These are phyloP conservation scores for Lycium ferocissimum DNA, from an alignment of 257 asterid species.

Conservation along the genomic window DNA sequence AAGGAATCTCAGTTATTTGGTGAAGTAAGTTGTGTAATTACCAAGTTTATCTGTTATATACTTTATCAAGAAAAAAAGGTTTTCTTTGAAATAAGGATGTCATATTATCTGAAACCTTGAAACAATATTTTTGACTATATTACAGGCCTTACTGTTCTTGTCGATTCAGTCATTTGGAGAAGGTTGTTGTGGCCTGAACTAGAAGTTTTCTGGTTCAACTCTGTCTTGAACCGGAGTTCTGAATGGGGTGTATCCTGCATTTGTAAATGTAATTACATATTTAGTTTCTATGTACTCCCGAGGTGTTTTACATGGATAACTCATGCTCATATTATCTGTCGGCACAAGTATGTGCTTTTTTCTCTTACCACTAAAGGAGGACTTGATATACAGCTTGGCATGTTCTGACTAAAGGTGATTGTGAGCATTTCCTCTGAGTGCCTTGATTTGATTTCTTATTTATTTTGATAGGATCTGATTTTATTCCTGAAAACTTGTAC, in stretches of 20 bases:
- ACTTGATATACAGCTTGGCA: neutral
- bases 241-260: conserved; percentile 99
- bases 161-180: conserved; percentile 90
- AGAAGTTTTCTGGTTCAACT: conserved; percentile 98
- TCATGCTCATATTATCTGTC: neutral
- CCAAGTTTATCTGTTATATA: conserved; percentile 4
- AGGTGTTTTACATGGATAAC: conserved; percentile 5
- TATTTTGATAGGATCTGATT: conserved; percentile 11
- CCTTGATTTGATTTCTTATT: neutral
- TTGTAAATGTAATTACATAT: conserved; percentile 1
- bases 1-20: conserved; percentile 4
- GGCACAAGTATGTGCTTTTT: neutral
- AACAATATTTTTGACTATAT: conserved; percentile 26
- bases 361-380: neutral
- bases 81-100: conserved; percentile 17
- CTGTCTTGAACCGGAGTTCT: conserved; percentile 91
- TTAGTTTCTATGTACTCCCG: conserved; percentile 27
- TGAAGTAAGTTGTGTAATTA: conserved; percentile 26
- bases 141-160: conserved; percentile 76
- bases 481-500: neutral
- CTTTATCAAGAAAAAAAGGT: neutral
- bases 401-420: neutral
- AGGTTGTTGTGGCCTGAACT: conserved; percentile 87
- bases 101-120: conserved; percentile 26
- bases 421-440: neutral